Base-by-base conservation (phyloP, 2,329 filamentous ascomycete genomes). In the Phaeosphaeria sp. region DNA sequence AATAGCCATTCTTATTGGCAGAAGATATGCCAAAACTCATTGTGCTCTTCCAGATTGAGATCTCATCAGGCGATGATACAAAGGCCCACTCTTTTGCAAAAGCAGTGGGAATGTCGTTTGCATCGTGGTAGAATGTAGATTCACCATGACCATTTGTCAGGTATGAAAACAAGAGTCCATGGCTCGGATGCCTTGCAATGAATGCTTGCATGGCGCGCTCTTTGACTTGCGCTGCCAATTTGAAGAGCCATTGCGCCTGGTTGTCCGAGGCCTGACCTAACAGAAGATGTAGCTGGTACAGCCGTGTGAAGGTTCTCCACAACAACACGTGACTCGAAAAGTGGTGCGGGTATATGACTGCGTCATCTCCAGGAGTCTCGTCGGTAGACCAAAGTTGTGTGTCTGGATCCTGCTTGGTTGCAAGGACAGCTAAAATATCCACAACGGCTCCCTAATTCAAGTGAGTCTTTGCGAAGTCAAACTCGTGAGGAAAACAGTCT, bases 301-400 rank as follows among this genome's bases (percentile, higher is more conserved):
- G 50, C 7, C 56, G 50, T 7, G 36, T 52, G 17, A 62, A 41
- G 7, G 56, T 59, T 9, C 51, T 50, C 59, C 56, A 62, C n/a
- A 62, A 36, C 10, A 59, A 30, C 3, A 62, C 46, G 25, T 62
- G 56, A 27, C 53, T 59, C 1, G 56, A 59, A 33, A 62, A 62
- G 17, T 59, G 59, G 42, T 56, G 52, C 4, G 53, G 59, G 22
- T 62, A 62, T 6, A 51, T 25, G 22, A 61, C 55, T 46, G 55
- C 52, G 27, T 61, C 59, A 49, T 61, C 59, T 18, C 59, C 59
- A 9, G 55, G 59, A 33, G 59, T 58, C 47, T 61, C 59, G 6
- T 61, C 55, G 1, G 59, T 61, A 15, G 55, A 50, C 52, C 52
- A 61, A 5, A 60, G 52, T 2, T 52, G 48, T 2, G 55, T 58